Evolutionary conservation across 495 filamentous ascomycete genomes (phyloP).

Genomic region (Darksidea phi): DNA sequence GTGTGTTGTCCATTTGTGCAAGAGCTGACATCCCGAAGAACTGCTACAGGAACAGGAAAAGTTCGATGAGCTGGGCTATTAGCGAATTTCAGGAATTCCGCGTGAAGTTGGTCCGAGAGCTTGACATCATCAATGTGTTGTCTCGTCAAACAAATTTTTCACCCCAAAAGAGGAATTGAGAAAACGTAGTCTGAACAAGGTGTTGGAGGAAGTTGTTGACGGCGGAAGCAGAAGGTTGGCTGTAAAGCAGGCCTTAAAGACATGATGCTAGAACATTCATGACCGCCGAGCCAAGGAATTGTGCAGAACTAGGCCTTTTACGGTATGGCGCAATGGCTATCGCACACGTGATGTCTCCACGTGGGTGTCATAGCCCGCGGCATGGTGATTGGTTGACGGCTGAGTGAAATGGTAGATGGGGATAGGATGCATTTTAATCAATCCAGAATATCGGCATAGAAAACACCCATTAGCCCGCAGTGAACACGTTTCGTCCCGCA

Average conservation of each 20-base stretch:
- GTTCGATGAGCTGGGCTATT: neutral
- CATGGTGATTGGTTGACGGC: neutral
- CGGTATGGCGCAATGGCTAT: neutral
- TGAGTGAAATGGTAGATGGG: neutral
- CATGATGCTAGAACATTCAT: conserved; percentile 11
- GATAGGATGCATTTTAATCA: conserved; percentile 7
- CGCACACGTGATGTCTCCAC: conserved; percentile 18
- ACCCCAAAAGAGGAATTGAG: neutral
- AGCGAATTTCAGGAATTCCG: neutral
- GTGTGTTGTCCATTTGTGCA: conserved; percentile 25
- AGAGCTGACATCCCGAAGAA: neutral
- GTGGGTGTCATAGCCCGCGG: neutral
- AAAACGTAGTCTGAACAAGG: neutral
- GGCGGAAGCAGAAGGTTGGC: neutral
- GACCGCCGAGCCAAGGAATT: conserved; percentile 7
- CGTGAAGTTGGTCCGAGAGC: conserved; percentile 21
- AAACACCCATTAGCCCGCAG: conserved; percentile 27
- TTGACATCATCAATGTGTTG: conserved; percentile 21
- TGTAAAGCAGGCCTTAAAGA: neutral
- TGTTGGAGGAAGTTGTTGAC: neutral
- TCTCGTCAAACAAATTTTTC: neutral
- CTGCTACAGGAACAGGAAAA: neutral
- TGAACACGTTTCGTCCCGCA: conserved; percentile 27
- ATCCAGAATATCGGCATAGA: conserved; percentile 8
- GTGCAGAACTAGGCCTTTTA: conserved; percentile 17